Evolutionary conservation across 257 asterid species (phyloP), one percentile per base, ranked within the genome.

Genomic region (Vinca minor): DNA sequence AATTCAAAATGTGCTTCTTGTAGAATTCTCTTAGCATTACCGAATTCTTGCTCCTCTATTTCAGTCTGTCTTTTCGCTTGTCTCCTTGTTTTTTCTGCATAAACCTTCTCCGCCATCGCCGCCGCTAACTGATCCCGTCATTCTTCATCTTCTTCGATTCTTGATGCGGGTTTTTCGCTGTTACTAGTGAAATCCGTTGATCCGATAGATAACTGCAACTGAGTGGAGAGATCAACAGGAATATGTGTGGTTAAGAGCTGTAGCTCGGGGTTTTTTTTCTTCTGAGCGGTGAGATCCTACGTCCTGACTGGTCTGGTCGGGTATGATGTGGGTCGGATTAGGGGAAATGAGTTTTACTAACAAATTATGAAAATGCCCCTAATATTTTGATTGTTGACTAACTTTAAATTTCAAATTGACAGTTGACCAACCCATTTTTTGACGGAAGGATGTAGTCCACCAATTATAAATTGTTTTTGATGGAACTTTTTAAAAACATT

Each of bases 1-100:
- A 88, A 59, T 66, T 91, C 95, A 38, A 68, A 82, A 66, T 64
- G 81, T 5, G 98, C 95, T 63, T 86, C 93, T 71, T 82, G 90
- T 58, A 95, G 69, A 14, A 91, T 84, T 18, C 87, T 78, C 68
- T 88, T 91, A 1, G 98, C 95, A 23, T 84, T 83, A 0, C 79
- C 74, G 28, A 88, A 84, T 53, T 91, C 96, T 59, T 65, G 73
- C 82, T 91, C 98, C 5, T 94, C 98, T 54, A 73, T 13, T 71
- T 84, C 96, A 3, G 84, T 76, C 74, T 86, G 96, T 34, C 88
- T 70, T 75, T 73, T 78, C 7, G 96, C 89, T 47, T 78, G 84
- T 59, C 44, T 71, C 65, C 95, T 78, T 4, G 95, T 85, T 63
- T 84, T 94, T 68, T 84, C 96, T 0, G 96, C 94, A 7, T 81